Percentiles rank a stretch among this genome's conserved stretches.
These are phyloP conservation scores for Colletotrichum simmondsii DNA, from an alignment of 2,329 filamentous ascomycete genomes.

Conservation along the genomic window DNA sequence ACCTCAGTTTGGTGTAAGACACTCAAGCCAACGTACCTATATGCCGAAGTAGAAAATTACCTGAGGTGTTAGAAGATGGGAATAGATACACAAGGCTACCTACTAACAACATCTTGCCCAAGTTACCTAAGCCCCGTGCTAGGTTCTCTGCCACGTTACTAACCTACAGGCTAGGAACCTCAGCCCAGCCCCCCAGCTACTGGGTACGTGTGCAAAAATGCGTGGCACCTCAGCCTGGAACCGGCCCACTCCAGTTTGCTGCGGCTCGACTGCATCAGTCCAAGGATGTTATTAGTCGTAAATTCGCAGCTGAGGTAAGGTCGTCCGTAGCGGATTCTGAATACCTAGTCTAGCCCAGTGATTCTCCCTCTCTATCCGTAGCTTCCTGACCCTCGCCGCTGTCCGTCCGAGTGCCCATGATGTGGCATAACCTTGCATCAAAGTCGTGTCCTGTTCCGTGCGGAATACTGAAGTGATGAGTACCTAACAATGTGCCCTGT, in stretches of 20 bases:
- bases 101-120: no score
- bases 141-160: not conserved
- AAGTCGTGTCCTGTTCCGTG: not conserved
- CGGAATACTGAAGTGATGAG: not conserved
- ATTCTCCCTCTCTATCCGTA: not conserved
- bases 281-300: not conserved
- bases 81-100: not conserved
- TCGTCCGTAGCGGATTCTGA: not conserved
- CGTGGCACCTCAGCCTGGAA: constrained; percentile 4
- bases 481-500: no score
- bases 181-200: not conserved
- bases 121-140: not conserved
- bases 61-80: not conserved
- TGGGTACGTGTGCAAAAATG: not conserved
- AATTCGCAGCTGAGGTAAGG: not conserved
- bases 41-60: not conserved
- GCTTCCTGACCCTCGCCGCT: not conserved
- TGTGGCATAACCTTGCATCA: not conserved
- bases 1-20: not conserved
- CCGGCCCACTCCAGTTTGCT: not conserved
- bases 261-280: not conserved
- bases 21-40: not conserved
- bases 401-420: not conserved
- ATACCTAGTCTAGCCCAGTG: not conserved
- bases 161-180: not conserved